A percentile compares a stretch with the other conserved stretches of the same genome.
Conservation (phyloP, 306 rosid genomes). For the Luffa acutangula region DNA sequence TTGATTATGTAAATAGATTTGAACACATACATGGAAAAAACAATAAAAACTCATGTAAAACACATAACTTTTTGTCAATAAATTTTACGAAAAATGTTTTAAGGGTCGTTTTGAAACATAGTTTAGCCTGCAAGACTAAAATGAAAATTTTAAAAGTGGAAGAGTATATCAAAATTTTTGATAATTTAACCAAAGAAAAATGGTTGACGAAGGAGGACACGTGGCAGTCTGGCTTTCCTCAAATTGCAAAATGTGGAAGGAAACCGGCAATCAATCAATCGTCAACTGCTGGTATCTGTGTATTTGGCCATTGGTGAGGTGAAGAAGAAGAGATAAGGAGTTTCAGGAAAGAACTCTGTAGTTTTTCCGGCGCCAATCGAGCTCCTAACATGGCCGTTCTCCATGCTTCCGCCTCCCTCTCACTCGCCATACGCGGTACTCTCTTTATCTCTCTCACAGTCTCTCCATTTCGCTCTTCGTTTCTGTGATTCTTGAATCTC, state of each 20-base stretch:
- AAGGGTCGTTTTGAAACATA: too few species aligned
- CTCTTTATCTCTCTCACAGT: constrained; percentile 8
- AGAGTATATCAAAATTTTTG: too few species aligned
- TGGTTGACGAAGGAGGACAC: neutral
- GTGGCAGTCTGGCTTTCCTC: neutral
- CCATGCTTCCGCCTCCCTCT: constrained; percentile 54
- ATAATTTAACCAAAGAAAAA: too few species aligned
- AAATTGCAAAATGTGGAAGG: neutral
- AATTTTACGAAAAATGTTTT: too few species aligned
- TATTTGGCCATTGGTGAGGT: constrained; percentile 4
- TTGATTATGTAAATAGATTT: too few species aligned
- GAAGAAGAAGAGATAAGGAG: constrained; percentile 38
- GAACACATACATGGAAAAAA: too few species aligned
- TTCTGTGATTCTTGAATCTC: neutral
- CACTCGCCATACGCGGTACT: constrained; percentile 37
- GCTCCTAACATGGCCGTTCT: constrained; percentile 30
- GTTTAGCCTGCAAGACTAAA: too few species aligned
- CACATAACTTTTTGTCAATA: too few species aligned
- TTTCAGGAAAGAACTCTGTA: neutral
- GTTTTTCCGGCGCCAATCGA: neutral
- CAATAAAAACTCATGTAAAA: too few species aligned
- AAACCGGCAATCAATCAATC: neutral
- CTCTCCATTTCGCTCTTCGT: neutral
- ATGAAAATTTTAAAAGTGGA: too few species aligned
- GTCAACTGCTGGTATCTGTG: neutral